Percentiles rank a stretch among this genome's conserved stretches.
These are phyloP conservation scores for Ceratocystis lukuohia DNA, from an alignment of 2,329 filamentous ascomycete genomes.

Conservation along the genomic window DNA sequence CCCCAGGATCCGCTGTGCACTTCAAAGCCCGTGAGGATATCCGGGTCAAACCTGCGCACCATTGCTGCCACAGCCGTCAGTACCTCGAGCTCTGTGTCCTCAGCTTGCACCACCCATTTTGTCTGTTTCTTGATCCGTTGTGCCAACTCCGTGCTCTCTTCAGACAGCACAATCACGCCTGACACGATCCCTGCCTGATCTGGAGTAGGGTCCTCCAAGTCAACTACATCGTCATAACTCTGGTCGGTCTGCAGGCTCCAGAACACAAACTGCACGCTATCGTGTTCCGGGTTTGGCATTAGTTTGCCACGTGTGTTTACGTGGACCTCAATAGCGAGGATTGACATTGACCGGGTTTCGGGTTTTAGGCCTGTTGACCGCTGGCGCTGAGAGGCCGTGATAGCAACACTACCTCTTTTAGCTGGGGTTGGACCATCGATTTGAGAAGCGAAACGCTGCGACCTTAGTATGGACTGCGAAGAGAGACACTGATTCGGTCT, in stretches of 20 bases:
- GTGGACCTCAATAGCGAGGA: conserved; percentile 87
- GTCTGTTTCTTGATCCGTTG: conserved; percentile 49
- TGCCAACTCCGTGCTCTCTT: conserved; percentile 40
- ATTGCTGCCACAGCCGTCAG: conserved; percentile 78
- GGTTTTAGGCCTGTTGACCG: conserved; percentile 55
- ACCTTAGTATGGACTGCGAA: not conserved
- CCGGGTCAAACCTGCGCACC: conserved; percentile 72
- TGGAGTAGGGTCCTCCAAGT: conserved; percentile 22
- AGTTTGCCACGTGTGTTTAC: conserved; percentile 73
- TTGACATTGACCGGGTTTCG: conserved; percentile 88
- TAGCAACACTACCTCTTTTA: conserved; percentile 46
- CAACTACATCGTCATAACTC: conserved; percentile 31
- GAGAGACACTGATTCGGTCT: not conserved
- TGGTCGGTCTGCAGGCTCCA: conserved; percentile 73
- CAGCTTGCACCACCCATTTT: conserved; percentile 43
- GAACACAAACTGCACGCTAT: conserved; percentile 78
- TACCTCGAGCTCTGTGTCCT: conserved; percentile 69
- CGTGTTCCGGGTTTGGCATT: conserved; percentile 77
- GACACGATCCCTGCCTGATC: conserved; percentile 29
- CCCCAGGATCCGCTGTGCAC: conserved; percentile 92
- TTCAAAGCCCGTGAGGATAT: conserved; percentile 88
- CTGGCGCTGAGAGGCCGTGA: conserved; percentile 63
- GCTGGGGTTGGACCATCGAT: conserved; percentile 73
- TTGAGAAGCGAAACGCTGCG: conserved; percentile 47
- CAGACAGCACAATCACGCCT: conserved; percentile 60